Conservation (phyloP, 2,329 filamentous ascomycete species). For the Ophiostoma quercus region DNA sequence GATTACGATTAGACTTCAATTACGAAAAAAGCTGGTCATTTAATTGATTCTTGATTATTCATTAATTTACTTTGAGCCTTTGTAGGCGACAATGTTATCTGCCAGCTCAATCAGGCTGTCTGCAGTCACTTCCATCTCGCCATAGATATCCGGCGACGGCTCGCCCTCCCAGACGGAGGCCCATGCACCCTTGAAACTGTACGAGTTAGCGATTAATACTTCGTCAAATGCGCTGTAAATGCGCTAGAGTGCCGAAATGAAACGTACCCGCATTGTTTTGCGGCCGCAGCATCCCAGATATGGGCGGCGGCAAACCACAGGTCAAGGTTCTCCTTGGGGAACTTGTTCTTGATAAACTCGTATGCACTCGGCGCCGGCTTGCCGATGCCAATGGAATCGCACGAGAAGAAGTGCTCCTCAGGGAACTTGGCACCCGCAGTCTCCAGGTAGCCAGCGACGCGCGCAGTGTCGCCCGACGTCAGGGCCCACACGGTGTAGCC, state of each 20-base stretch:
- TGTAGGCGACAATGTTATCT: not conserved
- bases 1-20: not conserved
- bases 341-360: not conserved
- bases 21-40: too few species aligned
- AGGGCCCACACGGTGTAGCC: constrained; percentile 1
- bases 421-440: not conserved
- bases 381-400: not conserved
- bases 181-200: constrained; percentile 4
- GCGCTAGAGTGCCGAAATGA: not conserved
- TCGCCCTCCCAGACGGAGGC: constrained; percentile 2
- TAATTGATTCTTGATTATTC: not conserved
- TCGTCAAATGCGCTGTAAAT: not conserved
- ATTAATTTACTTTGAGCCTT: not conserved
- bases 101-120: not conserved
- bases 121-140: not conserved
- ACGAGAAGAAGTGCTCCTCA: not conserved
- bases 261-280: not conserved
- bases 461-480: not conserved
- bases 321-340: constrained; percentile 8
- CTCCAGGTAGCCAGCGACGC: not conserved
- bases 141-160: not conserved
- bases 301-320: not conserved
- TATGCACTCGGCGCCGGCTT: not conserved
- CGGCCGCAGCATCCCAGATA: not conserved
- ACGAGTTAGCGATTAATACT: not conserved